These are phyloP conservation scores for Cylindrotheca fusiformis DNA, from an alignment of 108 stramenopile genomes.

Conservation along the genomic window DNA sequence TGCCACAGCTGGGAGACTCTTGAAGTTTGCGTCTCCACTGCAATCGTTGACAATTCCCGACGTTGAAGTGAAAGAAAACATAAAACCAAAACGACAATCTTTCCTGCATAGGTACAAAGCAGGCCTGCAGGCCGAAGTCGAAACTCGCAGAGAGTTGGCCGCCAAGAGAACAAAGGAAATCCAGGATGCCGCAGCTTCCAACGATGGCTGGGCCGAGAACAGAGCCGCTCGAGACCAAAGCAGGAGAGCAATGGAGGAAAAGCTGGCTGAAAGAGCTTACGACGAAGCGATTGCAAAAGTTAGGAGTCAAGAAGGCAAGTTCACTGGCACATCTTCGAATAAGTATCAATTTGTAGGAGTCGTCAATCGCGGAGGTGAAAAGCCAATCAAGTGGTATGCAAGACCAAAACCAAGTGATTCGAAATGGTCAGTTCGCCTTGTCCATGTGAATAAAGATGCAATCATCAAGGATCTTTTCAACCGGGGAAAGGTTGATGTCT, in stretches of 20 bases:
- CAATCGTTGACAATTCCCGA: constrained; percentile 69
- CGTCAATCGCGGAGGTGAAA: constrained; percentile 27
- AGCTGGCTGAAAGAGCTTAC: constrained; percentile 52
- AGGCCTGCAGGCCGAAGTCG: constrained; percentile 64
- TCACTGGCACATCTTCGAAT: neutral
- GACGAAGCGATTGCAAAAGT: constrained; percentile 60
- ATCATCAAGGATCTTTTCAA: constrained; percentile 81
- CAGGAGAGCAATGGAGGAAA: constrained; percentile 37
- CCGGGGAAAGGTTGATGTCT: constrained; percentile 76
- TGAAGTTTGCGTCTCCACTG: constrained; percentile 63
- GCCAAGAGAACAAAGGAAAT: constrained; percentile 21
- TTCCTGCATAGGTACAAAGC: constrained; percentile 61
- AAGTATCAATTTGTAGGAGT: constrained; percentile 86
- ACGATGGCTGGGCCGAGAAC: constrained; percentile 52
- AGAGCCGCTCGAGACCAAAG: constrained; percentile 37
- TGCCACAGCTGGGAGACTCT: neutral
- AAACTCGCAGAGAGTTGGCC: constrained; percentile 43
- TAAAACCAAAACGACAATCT: constrained; percentile 40
- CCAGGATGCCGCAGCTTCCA: constrained; percentile 19
- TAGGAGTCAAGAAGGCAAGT: constrained; percentile 6
- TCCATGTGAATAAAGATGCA: constrained; percentile 82
- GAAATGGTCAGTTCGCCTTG: constrained; percentile 77
- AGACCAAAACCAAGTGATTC: constrained; percentile 65
- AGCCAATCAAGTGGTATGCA: constrained; percentile 76
- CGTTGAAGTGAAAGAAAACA: constrained; percentile 24